phyloP scores from a whole-genome alignment of 805 yeast species.

The Cyberlindnera euphorbiiphila region DNA sequence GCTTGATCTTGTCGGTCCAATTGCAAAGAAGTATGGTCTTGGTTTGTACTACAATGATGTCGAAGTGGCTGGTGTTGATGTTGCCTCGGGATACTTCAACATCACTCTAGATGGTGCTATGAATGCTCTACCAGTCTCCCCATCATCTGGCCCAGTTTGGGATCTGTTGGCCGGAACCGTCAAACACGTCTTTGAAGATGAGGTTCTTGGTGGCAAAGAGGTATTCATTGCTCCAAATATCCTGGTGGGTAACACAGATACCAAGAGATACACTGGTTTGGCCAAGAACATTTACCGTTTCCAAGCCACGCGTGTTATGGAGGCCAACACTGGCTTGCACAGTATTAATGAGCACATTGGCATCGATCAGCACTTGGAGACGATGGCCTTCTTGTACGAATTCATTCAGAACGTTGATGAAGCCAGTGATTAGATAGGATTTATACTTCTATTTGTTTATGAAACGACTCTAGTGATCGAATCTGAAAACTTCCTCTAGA shows the following conservation, averaged over 20 bases:
- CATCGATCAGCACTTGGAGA: slow-evolving; percentile 49
- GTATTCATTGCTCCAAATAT: slow-evolving; percentile 29
- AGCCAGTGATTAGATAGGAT: slow-evolving; percentile 6
- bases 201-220: slow-evolving; percentile 53
- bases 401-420: slow-evolving; percentile 42
- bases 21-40: slow-evolving; percentile 23
- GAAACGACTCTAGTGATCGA: slow-evolving; percentile 22
- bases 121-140: slow-evolving; percentile 19
- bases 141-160: slow-evolving; percentile 20
- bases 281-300: slow-evolving; percentile 59
- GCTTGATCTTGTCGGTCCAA: slow-evolving; percentile 12
- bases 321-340: slow-evolving; percentile 40
- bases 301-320: slow-evolving; percentile 42
- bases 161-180: slow-evolving; percentile 17
- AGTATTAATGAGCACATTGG: slow-evolving; percentile 53
- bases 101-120: slow-evolving; percentile 19
- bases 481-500: slow-evolving; percentile 38
- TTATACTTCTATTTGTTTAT: too few relatives aligned
- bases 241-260: slow-evolving; percentile 70
- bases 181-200: slow-evolving; percentile 20
- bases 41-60: slow-evolving; percentile 21
- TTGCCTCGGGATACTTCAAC: slow-evolving; percentile 29
- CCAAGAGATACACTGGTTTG: slow-evolving; percentile 59
- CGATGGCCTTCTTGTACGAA: slow-evolving; percentile 47
- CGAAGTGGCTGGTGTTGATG: slow-evolving; percentile 15